Evolutionary conservation across 192 early-diverging fungal genomes (phyloP), one percentile per base, ranked within the genome.

Genomic region (Coemansia sp.): DNA sequence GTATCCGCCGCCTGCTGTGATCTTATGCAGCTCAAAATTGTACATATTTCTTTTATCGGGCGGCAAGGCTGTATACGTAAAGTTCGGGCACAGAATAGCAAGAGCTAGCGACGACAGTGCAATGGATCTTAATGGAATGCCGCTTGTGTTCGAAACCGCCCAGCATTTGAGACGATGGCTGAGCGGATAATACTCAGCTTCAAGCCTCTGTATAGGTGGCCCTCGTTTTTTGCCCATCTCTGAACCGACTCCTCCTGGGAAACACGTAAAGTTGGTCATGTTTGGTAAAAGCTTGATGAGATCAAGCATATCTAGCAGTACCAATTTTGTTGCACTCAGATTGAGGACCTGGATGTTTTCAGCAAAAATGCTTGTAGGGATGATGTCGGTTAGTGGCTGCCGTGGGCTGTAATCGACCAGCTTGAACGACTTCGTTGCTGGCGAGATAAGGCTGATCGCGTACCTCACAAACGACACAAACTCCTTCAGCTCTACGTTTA

Each of bases 291-390:
- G 15, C 33, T 38, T 20, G 57, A 59, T 59, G 8, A 59, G 8
- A 4, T 36, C 35, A 10, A 15, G 35, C 57, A 59, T 59, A 26
- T 59, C 57, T 0, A 35, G 9, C 18, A 59, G n/a, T 5, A n/a
- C 57, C 15, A 59, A 6, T 35, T 59, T 35, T 38, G 57, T 35
- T 8, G 5, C 12, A 4, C 35, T 8, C 35, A 59, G 18, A 15
- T 59, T 12, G 30, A 59, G n/a, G 18, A 59, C n/a, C n/a, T 59
- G 57, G 34, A 59, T 59, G 24, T 59, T 59, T 20, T 59, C 57
- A 9, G 35, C 35, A 59, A 59, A 59, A 36, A 33, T 4, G 35
- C 34, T n/a, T 20, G 57, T 35, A 11, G 23, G 8, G 23, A 26
- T 26, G 21, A 14, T 26, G 23, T 26, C 24, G 6, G 15, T 15